A percentile compares a stretch with the other conserved stretches of the same genome.
These are phyloP conservation scores for Russula dissimulans DNA, from an alignment of 768 basidiomycete genomes.

Conservation along the genomic window DNA sequence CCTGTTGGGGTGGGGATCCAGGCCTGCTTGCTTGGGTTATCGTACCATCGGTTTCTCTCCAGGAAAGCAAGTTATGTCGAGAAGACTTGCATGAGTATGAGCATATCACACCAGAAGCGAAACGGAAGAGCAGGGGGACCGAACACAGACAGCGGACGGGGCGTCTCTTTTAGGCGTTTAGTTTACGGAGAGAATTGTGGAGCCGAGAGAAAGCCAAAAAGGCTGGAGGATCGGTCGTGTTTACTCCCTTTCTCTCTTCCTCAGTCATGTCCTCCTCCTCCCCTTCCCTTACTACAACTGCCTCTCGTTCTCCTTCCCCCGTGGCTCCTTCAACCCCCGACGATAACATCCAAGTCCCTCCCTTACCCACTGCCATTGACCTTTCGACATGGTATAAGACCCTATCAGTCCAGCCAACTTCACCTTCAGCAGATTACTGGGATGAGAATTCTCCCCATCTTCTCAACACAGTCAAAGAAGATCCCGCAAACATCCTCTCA, in stretches of 20 bases:
- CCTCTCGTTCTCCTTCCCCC: conserved; percentile 67
- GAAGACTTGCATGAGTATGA: no score
- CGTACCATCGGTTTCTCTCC: no score
- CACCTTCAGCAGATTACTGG: conserved; percentile 34
- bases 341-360: conserved; percentile 41
- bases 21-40: no score
- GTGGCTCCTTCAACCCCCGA: conserved; percentile 62
- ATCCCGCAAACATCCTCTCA: conserved; percentile 48
- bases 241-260: conserved; percentile 1
- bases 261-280: conserved; percentile 40
- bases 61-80: no score
- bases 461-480: conserved; percentile 36
- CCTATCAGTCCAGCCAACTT: conserved; percentile 33
- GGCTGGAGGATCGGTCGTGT: no score
- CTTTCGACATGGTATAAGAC: conserved; percentile 51
- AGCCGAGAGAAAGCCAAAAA: background rate
- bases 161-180: no score
- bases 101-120: background rate
- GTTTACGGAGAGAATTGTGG: conserved; percentile 7
- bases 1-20: background rate
- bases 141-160: no score
- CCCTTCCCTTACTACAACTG: conserved; percentile 40
- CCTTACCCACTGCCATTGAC: conserved; percentile 45
- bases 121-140: background rate
- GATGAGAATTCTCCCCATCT: conserved; percentile 33